Base-by-base conservation (phyloP, 31 red algal genomes). In the Bonnemaisonia californica region DNA sequence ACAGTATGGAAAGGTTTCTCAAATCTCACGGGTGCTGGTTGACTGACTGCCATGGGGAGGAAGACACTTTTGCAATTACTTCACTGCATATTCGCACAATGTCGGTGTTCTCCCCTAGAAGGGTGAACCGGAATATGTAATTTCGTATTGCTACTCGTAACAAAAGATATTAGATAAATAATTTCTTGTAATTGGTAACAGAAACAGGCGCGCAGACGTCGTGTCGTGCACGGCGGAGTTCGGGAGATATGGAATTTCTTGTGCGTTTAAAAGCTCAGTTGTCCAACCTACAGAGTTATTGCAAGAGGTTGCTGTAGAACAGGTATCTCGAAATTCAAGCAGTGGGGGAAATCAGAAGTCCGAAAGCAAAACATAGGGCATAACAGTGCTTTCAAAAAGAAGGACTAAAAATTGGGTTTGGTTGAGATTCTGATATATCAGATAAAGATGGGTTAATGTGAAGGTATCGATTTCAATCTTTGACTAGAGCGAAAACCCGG, bases 261-360 rank as follows among this genome's bases (percentile, higher is more conserved):
- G 78, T 11, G 45, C 45, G 9, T 98, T 95, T 56, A 95, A 98
- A 57, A 79, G 71, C 8, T 69, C 80, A 7, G 93, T 98, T 21
- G 88, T 95, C 32, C 96, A 98, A 71, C 96, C 95, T 64, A 89
- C 96, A 18, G 71, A 90, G 40, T 70, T 93, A 36, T 73, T 98
- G 68, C 32, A 73, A 3, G 93, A 98, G n/a, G 89, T 88, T 16
- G 96, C 96, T 1, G 60, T 62, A 35, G 93, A 98, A 55, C 71
- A 89, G 33, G 40, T 98, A 27, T 78, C 64, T 34, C 62, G 71
- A 29, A 62, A 93, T 97, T 58, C 69, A 63, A 2, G 85, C 83
- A 27, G 95, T 90, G 0, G 93, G 91, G 33, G 81, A 82, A 48
- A 87, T 95, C 79, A 80, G 38, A 70, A 41, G 19, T 28, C 59